A percentile compares a stretch with the other conserved stretches of the same genome.
phyloP scores from a whole-genome alignment of 352 stramenopile species.

The Globisporangium lucens region DNA sequence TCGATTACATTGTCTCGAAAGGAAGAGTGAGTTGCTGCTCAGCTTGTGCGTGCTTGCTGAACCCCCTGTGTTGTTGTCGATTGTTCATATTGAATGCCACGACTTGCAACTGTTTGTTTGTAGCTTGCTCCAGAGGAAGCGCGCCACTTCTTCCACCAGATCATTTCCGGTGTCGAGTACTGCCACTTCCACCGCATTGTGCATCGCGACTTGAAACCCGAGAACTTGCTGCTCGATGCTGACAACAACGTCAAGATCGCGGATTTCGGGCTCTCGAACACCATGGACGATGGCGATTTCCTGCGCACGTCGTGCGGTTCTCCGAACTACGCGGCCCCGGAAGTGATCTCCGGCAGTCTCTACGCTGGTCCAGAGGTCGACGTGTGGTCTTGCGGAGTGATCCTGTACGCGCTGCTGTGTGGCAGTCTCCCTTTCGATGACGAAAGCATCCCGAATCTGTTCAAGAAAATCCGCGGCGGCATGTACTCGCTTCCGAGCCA shows the following conservation, averaged over 20 bases:
- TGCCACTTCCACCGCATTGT: conserved; percentile 99
- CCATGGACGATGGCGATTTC: conserved; percentile 99
- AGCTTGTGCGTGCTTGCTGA: background rate
- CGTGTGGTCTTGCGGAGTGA: conserved; percentile 99
- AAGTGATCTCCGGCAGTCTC: conserved; percentile 98
- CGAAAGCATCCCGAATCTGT: conserved; percentile 98
- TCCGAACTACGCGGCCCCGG: conserved; percentile 99
- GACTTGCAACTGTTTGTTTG: conserved; percentile 19
- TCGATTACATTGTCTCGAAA: conserved; percentile 99
- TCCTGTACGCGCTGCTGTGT: conserved; percentile 98
- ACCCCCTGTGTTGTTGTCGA: background rate
- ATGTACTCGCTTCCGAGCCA: conserved; percentile 98
- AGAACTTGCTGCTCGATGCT: conserved; percentile 97
- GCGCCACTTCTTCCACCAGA: conserved; percentile 98
- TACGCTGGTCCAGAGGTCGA: conserved; percentile 99
- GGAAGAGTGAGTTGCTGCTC: conserved; percentile 51
- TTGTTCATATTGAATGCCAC: background rate
- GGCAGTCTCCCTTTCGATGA: conserved; percentile 98
- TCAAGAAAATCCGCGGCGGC: conserved; percentile 98
- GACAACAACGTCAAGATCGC: conserved; percentile 99
- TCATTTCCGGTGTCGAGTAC: conserved; percentile 98
- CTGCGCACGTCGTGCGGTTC: conserved; percentile 97
- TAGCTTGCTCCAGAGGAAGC: conserved; percentile 96
- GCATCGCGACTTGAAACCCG: conserved; percentile 97
- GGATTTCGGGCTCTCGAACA: conserved; percentile 99